Percentiles rank a stretch among this genome's conserved stretches.
phyloP scores from a whole-genome alignment of 2,329 filamentous ascomycete genomes.

The Paraphaeosphaeria sporulosa region DNA sequence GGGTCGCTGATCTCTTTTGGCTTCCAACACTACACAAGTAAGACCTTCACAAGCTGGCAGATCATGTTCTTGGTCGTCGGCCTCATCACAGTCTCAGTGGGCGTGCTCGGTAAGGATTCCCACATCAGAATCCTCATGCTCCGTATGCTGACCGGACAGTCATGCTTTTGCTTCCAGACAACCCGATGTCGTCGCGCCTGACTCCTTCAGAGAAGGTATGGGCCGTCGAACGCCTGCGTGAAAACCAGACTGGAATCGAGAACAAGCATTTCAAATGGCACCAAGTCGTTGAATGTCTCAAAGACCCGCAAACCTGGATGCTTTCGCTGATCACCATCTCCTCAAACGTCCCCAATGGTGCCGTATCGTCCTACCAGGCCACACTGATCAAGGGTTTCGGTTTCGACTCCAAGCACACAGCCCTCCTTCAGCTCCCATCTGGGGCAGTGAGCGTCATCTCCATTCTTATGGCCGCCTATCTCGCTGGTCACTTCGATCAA shows the following conservation, averaged over 20 bases:
- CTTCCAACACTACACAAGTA: constrained; percentile 61
- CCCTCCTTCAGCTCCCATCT: constrained; percentile 38
- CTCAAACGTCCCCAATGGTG: constrained; percentile 48
- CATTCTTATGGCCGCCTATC: constrained; percentile 32
- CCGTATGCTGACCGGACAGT: constrained; percentile 37
- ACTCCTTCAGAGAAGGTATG: constrained; percentile 26
- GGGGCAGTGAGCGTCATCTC: constrained; percentile 31
- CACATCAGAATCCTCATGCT: not conserved
- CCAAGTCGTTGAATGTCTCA: constrained; percentile 56
- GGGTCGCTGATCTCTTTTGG: constrained; percentile 66
- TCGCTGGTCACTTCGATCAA: constrained; percentile 34
- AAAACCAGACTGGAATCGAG: constrained; percentile 60
- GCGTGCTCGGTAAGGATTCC: constrained; percentile 26
- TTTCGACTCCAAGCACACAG: constrained; percentile 44
- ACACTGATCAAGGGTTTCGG: constrained; percentile 45
- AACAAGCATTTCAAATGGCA: constrained; percentile 56
- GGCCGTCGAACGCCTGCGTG: constrained; percentile 52
- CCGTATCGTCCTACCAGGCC: constrained; percentile 43
- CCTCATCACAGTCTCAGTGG: constrained; percentile 40
- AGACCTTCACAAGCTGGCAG: constrained; percentile 67
- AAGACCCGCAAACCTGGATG: constrained; percentile 51
- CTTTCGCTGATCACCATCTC: constrained; percentile 44
- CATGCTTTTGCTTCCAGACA: constrained; percentile 63
- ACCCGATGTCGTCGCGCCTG: constrained; percentile 34
- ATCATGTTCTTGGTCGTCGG: constrained; percentile 71